Evolutionary conservation across 2,329 filamentous ascomycete species (phyloP), one percentile per base, ranked within the genome.

Genomic region (Penicillium corylophilum): DNA sequence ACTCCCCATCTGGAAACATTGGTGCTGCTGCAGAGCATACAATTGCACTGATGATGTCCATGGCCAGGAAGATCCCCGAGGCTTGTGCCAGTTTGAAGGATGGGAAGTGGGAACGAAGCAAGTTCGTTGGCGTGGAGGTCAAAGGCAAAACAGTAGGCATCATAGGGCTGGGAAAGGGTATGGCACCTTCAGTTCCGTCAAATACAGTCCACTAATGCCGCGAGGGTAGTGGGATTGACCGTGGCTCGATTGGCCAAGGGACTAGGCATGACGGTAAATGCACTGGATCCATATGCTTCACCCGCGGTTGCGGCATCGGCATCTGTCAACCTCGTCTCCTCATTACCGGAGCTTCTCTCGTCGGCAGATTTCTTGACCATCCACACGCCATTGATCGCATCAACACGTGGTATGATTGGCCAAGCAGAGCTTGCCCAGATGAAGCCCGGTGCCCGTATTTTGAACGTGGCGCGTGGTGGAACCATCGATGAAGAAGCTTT

Each of bases 11-110:
- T 16, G 89, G 89, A 2, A 94, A 94, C 66, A 90, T 92, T 60
- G 82, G 87, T 51, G 89, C 89, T 0, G 89, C 89, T 0, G 88
- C 88, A 0, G 88, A 91, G 66, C 88, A 91, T 63, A 90, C 88
- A 0, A 81, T 92, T 47, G 85, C 85, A 47, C 76, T 94, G 38
- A 76, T 93, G 50, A 82, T 94, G 71, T 83, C 88, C 0, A 84
- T 86, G 48, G 88, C 89, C 3, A 77, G 89, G 22, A 88, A 93
- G 60, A 78, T 93, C 22, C 85, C 87, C 1, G 82, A 84, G 46
- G 89, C 85, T 1, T 86, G 86, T 57, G 75, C 81, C n/a, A 84
- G 80, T 53, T 74, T 90, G 56, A 89, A 91, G 63, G 75, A 70
- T n/a, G 86, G 85, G 0, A 83, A 82, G 46, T 93, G 89, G 89